phyloP scores from a whole-genome alignment of 768 basidiomycete genomes.

The Amanita muscaria region DNA sequence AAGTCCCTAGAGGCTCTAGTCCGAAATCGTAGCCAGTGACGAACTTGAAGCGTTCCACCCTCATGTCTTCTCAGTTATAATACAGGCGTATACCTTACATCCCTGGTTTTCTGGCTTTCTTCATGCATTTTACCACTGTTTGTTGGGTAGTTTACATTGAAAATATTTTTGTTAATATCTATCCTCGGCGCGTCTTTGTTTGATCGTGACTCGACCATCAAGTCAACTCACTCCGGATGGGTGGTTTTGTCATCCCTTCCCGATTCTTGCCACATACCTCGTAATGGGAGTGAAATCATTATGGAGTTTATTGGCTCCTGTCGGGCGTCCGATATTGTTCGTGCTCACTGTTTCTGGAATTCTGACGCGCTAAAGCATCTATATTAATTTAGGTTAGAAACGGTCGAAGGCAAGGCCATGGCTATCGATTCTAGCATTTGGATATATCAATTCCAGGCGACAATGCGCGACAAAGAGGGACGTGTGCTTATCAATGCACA shows the following conservation, averaged over 20 bases:
- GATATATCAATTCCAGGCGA: conserved; percentile 99
- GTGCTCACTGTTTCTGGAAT: conserved; percentile 17
- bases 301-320: conserved; percentile 89
- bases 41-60: neutral
- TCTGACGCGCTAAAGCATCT: neutral
- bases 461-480: conserved; percentile 97
- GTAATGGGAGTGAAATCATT: conserved; percentile 94
- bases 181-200: too few relatives aligned
- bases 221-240: too few relatives aligned
- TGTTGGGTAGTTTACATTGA: neutral
- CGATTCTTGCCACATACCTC: neutral
- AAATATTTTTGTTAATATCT: too few relatives aligned
- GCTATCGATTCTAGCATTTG: conserved; percentile 99
- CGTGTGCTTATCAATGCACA: conserved; percentile 87
- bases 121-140: too few relatives aligned
- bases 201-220: too few relatives aligned
- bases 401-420: conserved; percentile 87
- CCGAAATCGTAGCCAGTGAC: conserved; percentile 13
- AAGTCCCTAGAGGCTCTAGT: conserved; percentile 18
- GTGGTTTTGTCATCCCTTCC: too few relatives aligned
- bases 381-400: conserved; percentile 61
- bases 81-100: too few relatives aligned
- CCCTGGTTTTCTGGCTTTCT: too few relatives aligned
- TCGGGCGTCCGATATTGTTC: conserved; percentile 88
- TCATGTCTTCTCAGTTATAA: too few relatives aligned